Percentiles rank a stretch among this genome's conserved stretches.
These are phyloP conservation scores for Umbelopsis sp. DNA, from an alignment of 192 early-diverging fungal genomes.

Conservation along the genomic window DNA sequence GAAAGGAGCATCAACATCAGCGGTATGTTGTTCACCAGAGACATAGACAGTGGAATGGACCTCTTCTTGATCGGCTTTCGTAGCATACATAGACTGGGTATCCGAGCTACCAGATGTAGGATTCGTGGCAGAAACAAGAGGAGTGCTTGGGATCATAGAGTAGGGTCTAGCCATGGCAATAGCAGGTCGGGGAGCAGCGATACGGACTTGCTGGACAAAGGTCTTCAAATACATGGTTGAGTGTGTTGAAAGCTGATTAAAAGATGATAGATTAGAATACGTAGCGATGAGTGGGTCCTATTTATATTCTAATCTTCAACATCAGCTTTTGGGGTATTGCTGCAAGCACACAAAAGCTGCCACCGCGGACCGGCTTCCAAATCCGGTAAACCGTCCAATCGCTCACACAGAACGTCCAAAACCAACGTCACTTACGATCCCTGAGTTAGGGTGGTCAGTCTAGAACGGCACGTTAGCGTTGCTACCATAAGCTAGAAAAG, in stretches of 20 bases:
- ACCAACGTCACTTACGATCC: not conserved
- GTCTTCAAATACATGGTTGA: slow-evolving; percentile 2
- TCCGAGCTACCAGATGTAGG: not conserved
- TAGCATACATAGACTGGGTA: not conserved
- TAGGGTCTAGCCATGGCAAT: not conserved
- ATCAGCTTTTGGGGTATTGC: slow-evolving; percentile 14
- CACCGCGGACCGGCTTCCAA: slow-evolving; percentile 17
- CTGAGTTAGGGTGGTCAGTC: not conserved
- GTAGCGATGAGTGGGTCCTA: not conserved
- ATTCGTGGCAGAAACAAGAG: not conserved
- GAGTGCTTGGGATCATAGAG: slow-evolving; percentile 15
- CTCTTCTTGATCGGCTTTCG: not conserved
- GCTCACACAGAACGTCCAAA: not conserved
- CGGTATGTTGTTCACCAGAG: not conserved
- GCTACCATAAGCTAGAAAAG: too few species aligned
- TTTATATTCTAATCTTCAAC: not conserved
- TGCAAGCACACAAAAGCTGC: not conserved
- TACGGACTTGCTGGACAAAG: slow-evolving; percentile 9
- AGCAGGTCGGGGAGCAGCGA: not conserved
- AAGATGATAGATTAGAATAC: not conserved
- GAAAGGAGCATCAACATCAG: not conserved
- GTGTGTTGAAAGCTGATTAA: not conserved
- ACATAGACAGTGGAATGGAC: not conserved
- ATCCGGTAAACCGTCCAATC: slow-evolving; percentile 1
- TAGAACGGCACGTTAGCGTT: not conserved